These are phyloP conservation scores for Magnusiomyces magnusii DNA, from an alignment of 1,139 yeast species.

Conservation along the genomic window DNA sequence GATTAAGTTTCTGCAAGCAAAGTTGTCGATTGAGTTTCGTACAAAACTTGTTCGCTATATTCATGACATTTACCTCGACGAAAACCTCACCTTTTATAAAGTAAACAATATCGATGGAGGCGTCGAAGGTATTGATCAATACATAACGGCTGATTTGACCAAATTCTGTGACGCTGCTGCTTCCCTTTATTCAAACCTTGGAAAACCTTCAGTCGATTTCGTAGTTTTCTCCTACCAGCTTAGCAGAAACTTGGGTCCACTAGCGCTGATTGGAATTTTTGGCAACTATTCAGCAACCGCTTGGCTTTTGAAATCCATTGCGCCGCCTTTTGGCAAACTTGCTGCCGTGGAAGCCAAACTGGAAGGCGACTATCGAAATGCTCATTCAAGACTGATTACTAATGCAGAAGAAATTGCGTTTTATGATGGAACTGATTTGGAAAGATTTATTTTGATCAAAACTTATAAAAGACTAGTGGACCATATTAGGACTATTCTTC, in stretches of 20 bases:
- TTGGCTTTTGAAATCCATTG: slow-evolving; percentile 61
- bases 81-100: slow-evolving; percentile 37
- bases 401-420: slow-evolving; percentile 88
- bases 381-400: slow-evolving; percentile 72
- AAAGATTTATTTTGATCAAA: slow-evolving; percentile 55
- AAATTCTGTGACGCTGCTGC: slow-evolving; percentile 68
- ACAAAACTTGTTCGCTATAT: slow-evolving; percentile 56
- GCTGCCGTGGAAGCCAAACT: slow-evolving; percentile 71
- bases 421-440: slow-evolving; percentile 83
- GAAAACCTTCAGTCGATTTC: slow-evolving; percentile 80
- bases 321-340: slow-evolving; percentile 85
- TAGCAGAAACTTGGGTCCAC: slow-evolving; percentile 66
- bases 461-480: slow-evolving; percentile 55
- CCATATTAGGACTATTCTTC: slow-evolving; percentile 39
- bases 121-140: slow-evolving; percentile 72
- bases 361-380: slow-evolving; percentile 78
- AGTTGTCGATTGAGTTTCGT: slow-evolving; percentile 60
- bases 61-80: slow-evolving; percentile 60
- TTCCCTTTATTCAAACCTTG: slow-evolving; percentile 72
- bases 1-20: slow-evolving; percentile 62
- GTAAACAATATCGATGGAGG: slow-evolving; percentile 51
- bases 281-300: slow-evolving; percentile 76
- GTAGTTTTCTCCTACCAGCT: slow-evolving; percentile 76
- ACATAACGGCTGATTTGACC: slow-evolving; percentile 72
- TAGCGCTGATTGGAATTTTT: slow-evolving; percentile 77